A percentile compares a stretch with the other conserved stretches of the same genome.
Conservation (phyloP, 768 basidiomycete species). For the Hebeloma cylindrosporum region DNA sequence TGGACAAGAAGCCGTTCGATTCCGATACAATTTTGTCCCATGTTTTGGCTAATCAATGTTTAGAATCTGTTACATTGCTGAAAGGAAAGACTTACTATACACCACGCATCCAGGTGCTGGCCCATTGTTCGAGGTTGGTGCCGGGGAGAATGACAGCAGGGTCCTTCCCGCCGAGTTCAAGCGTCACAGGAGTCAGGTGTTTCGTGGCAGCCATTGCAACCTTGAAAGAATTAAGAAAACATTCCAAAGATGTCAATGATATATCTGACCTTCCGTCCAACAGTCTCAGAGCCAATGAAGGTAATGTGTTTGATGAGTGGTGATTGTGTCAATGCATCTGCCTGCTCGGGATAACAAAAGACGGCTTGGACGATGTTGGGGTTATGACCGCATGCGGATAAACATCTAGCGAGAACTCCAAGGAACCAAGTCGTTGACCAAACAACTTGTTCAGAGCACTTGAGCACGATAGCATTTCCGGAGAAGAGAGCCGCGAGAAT, state of each 20-base stretch:
- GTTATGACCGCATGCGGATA: constrained; percentile 81
- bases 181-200: constrained; percentile 85
- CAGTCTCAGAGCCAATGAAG: constrained; percentile 82
- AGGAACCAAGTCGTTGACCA: constrained; percentile 91
- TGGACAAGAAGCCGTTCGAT: constrained; percentile 93
- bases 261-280: constrained; percentile 65
- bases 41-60: constrained; percentile 65
- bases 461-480: constrained; percentile 87
- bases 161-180: constrained; percentile 96
- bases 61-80: not conserved
- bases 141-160: constrained; percentile 86
- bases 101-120: constrained; percentile 85
- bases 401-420: constrained; percentile 70
- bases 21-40: constrained; percentile 96
- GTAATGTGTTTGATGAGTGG: constrained; percentile 90
- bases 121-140: constrained; percentile 80
- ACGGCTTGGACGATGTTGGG: constrained; percentile 89
- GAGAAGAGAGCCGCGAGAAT: constrained; percentile 89
- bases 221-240: constrained; percentile 32
- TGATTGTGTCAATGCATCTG: constrained; percentile 75
- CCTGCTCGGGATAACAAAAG: constrained; percentile 87
- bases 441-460: constrained; percentile 89
- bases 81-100: constrained; percentile 66
- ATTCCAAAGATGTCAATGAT: constrained; percentile 1
- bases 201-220: constrained; percentile 83